A percentile compares a stretch with the other conserved stretches of the same genome.
Evolutionary conservation across 2,329 filamentous ascomycete species (phyloP).

Genomic region (Botryotinia calthae): DNA sequence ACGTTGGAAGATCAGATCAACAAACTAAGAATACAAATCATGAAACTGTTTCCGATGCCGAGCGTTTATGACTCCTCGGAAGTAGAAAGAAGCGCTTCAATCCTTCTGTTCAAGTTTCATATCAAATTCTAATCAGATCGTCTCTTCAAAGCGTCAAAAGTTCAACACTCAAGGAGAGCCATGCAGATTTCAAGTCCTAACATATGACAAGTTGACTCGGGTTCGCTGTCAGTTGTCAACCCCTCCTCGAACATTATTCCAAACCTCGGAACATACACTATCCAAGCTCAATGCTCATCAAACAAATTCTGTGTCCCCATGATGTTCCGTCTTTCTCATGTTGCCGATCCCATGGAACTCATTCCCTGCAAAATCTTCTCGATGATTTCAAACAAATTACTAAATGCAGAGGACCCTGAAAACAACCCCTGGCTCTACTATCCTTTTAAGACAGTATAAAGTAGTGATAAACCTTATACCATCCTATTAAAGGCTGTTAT

Average conservation of each 20-base stretch:
- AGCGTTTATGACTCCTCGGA: not conserved
- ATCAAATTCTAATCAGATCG: not conserved
- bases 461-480: constrained; percentile 4
- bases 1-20: constrained; percentile 15
- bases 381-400: not conserved
- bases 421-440: not conserved
- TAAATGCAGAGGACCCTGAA: not conserved
- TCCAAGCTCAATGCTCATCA: constrained; percentile 10
- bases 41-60: constrained; percentile 4
- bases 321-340: not conserved
- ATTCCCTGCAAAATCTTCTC: not conserved
- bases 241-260: not conserved
- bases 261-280: constrained; percentile 1
- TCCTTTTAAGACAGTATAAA: not conserved
- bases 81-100: not conserved
- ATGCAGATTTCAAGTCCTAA: not conserved
- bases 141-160: not conserved
- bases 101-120: not conserved
- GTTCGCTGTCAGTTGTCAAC: not conserved
- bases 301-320: constrained; percentile 6
- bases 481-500: not conserved
- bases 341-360: not conserved
- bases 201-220: not conserved
- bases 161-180: not conserved
- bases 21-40: not conserved